Evolutionary conservation across 371 early-diverging fungal species (phyloP), one percentile per base, ranked within the genome.

Genomic region (Rhizomucor pusillus): DNA sequence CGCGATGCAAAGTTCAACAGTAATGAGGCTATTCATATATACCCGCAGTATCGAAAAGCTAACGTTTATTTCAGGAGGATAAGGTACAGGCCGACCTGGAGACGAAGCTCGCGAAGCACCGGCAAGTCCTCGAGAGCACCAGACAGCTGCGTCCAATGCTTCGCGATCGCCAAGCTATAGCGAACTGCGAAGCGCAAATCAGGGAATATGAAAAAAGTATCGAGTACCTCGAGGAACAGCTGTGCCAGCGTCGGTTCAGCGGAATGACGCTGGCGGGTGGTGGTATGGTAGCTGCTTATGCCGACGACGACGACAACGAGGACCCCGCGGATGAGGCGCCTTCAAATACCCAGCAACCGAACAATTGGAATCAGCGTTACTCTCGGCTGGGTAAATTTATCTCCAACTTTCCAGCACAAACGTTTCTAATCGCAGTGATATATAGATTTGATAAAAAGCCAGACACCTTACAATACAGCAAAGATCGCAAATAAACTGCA

Each of bases 401-500:
- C 16, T n/a, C 37, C 25, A 10, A 45, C 22, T 3, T 13, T 1
- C 11, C 0, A 44, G 12, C 35, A 25, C 29, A 3, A 23, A 43
- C 24, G 36, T 53, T n/a, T 23, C 35, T 22, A 23, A 47, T 16
- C 18, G 12, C 33, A 39, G 14, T 14, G 11, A 19, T 40, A 29
- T 50, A 44, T 65, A 76, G 90, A 89, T 63, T 71, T 89, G 56
- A 71, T 89, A 35, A 90, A 86, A 61, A 81, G 86, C 13, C 87
- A 86, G 41, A 88, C 90, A 23, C 81, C 88, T 10, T 81, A 92
- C 52, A 90, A 93, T 7, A 79, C 80, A 10, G 86, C 90, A 44
- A 93, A 94, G 66, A 87, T 96, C 13, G 88, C 92, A 39, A 80
- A 89, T 60, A 92, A 91, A 67, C 68, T 95, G 43, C 85, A 86